Base-by-base conservation (phyloP, 805 yeast species). In the Lipomyces starkeyi region DNA sequence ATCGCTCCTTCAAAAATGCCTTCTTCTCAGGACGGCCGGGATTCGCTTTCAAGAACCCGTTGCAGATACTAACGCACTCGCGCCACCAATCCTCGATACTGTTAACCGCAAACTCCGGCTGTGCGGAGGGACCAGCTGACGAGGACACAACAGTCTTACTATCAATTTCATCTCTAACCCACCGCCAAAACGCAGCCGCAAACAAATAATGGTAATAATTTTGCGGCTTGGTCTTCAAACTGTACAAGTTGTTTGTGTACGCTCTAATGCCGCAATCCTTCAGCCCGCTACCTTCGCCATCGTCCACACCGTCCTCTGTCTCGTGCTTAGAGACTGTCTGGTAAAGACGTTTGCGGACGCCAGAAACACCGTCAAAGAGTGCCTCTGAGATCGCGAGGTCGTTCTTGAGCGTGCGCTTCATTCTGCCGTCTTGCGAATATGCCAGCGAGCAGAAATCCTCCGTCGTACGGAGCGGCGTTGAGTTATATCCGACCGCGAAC, bases 101-200 rank as follows among this genome's bases (percentile, higher is more conserved):
- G 20, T 62, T 61, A 1, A 68, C 63, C 2, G 57, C 52, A 29
- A 17, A n/a, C 58, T 58, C 35, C 11, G 27, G 52, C 25, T 34
- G 58, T 13, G 32, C 58, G 17, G 59, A 25, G 2, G 59, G 20
- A 17, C 43, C 58, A 22, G 56, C 43, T 22, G 58, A 27, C 17
- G 49, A n/a, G 3, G 58, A 43, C 29, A 49, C 55, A n/a, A 61
- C 62, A 6, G 71, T 64, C 58, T 61, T 60, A 35, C 58, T 47
- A 25, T 68, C 71, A 40, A 68, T 58, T 56, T 65, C 66, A 53
- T 68, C 71, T n/a, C 71, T 62, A 8, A 68, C 69, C 71, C 71
- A 68, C 25, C 71, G 65, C 71, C 71, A 68, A 55, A 68, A 68
- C 2, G 71, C 71, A 32, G 71, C 71, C n/a, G 71, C 71, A 32